Evolutionary conservation across 2,329 filamentous ascomycete genomes (phyloP).

Genomic region (Thelonectria discophora): DNA sequence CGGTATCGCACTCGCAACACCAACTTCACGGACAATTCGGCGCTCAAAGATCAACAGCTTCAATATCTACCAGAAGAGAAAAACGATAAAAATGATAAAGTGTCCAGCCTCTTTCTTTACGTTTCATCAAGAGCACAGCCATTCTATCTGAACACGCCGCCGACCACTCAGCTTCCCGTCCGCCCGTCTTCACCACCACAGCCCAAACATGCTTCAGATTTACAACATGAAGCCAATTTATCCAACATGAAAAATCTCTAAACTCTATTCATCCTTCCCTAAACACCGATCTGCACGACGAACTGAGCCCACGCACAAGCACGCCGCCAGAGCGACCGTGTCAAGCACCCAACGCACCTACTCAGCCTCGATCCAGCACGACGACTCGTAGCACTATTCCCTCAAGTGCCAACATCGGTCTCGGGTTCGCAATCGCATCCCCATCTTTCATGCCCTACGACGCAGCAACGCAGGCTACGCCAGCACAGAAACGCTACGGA

Average conservation of each 20-base stretch:
- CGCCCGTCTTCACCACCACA: neutral
- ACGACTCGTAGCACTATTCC: too few relatives aligned
- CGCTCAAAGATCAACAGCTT: neutral
- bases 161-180: too few relatives aligned
- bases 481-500: too few relatives aligned
- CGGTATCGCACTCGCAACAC: neutral
- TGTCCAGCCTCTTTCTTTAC: neutral
- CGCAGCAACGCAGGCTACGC: too few relatives aligned
- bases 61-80: neutral
- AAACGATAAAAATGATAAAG: neutral
- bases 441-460: neutral
- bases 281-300: neutral
- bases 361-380: too few relatives aligned
- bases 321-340: neutral
- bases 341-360: too few relatives aligned
- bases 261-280: neutral
- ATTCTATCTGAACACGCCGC: too few relatives aligned
- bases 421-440: neutral
- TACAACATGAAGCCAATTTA: neutral
- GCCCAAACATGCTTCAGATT: neutral
- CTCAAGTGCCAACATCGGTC: neutral
- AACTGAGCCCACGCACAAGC: neutral
- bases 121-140: neutral
- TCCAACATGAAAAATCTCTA: neutral
- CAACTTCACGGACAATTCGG: neutral